phyloP scores from a whole-genome alignment of 495 filamentous ascomycete species.

The Podospora fimiseda region DNA sequence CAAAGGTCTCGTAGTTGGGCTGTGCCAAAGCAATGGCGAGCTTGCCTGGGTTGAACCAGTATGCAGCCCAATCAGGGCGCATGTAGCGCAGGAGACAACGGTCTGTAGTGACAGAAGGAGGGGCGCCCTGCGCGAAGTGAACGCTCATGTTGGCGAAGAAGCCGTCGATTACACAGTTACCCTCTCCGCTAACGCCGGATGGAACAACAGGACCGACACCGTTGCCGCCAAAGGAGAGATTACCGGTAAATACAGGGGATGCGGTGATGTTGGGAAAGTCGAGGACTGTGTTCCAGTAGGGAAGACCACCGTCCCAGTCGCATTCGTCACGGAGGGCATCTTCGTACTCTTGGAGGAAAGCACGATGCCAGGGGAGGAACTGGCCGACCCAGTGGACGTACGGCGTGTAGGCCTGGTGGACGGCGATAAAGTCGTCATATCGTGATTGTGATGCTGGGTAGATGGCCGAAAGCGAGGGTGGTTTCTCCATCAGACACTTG shows the following conservation, averaged over 20 bases:
- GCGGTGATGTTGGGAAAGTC: conserved; percentile 2
- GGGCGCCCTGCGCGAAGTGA: conserved; percentile 44
- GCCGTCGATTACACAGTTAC: conserved; percentile 56
- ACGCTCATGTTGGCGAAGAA: conserved; percentile 45
- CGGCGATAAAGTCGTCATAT: neutral
- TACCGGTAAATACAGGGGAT: conserved; percentile 2
- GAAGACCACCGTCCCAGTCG: neutral
- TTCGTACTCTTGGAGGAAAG: conserved; percentile 5
- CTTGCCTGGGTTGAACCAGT: conserved; percentile 58
- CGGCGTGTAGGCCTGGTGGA: conserved; percentile 1
- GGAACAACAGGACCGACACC: conserved; percentile 23
- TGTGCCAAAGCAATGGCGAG: conserved; percentile 35
- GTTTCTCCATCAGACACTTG: neutral
- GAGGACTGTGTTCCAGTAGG: conserved; percentile 3
- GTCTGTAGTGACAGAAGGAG: conserved; percentile 18
- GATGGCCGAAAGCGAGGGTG: neutral
- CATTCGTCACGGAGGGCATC: conserved; percentile 3
- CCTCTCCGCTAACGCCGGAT: conserved; percentile 42
- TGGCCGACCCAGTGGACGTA: neutral
- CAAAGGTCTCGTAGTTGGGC: conserved; percentile 42
- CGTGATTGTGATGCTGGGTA: neutral
- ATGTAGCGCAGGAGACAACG: conserved; percentile 12
- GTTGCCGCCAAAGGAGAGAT: conserved; percentile 6
- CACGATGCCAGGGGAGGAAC: conserved; percentile 6
- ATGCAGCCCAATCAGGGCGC: conserved; percentile 40